Evolutionary conservation across 345 rosid species (phyloP).

Genomic region (Camelina neglecta): DNA sequence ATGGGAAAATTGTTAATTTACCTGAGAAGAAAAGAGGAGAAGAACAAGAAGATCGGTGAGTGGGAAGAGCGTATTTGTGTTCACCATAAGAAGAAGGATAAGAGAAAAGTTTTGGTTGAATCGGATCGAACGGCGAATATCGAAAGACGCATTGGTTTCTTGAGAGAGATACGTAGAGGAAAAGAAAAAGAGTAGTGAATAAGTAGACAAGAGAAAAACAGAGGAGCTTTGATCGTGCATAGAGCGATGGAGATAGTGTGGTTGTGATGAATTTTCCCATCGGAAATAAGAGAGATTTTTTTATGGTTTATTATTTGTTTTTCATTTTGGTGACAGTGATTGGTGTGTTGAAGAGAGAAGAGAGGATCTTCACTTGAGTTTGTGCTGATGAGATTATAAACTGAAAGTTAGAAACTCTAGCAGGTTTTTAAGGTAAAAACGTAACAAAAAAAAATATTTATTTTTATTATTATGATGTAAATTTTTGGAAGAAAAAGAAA

Average conservation of each 20-base stretch:
- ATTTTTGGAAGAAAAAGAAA: no score
- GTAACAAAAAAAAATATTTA: conserved; percentile 1
- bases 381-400: conserved; percentile 26
- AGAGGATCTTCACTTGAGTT: conserved; percentile 34
- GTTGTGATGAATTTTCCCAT: conserved; percentile 43
- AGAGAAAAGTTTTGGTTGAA: conserved; percentile 66
- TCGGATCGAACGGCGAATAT: conserved; percentile 76
- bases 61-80: conserved; percentile 82
- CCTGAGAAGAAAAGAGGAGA: conserved; percentile 77
- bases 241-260: conserved; percentile 49
- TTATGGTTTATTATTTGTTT: conserved; percentile 3
- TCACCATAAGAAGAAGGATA: conserved; percentile 81
- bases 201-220: conserved; percentile 81
- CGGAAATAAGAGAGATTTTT: background rate
- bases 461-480: no score
- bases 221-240: conserved; percentile 77
- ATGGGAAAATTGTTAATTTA: conserved; percentile 16
- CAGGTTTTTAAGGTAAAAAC: conserved; percentile 42
- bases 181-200: conserved; percentile 57
- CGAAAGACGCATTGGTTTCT: conserved; percentile 69
- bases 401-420: conserved; percentile 34
- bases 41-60: conserved; percentile 70
- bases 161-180: conserved; percentile 55
- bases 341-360: background rate
- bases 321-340: conserved; percentile 3